Base-by-base conservation (phyloP, 768 basidiomycete species). In the Rhizopogon rudus region DNA sequence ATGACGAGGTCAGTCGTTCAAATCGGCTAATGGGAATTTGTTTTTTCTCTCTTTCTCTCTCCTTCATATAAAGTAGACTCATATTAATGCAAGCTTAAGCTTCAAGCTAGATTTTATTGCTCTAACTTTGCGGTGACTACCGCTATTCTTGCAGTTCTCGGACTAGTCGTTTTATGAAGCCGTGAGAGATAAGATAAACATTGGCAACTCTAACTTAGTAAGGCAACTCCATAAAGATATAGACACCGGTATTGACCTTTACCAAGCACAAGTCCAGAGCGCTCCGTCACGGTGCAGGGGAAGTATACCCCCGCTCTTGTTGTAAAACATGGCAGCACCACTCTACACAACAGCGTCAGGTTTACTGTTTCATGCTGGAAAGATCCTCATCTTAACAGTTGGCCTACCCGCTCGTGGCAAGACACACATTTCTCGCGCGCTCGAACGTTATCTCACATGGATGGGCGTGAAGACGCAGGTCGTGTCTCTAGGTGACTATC, bases 371-470 rank as follows among this genome's bases (percentile, higher is more conserved):
- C 91, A 93, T 69, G 95, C 95, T 8, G 96, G 96, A 61, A 93
- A 98, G 74, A 97, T 98, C 67, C 77, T 98, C 22, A 87, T 97
- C 44, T 77, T 94, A 55, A 92, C 94, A 17, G 88, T 98, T 53
- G 96, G 96, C 8, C 78, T 98, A 3, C 95, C 95, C 44, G 95
- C 96, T 1, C 83, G 93, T 52, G 93, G 94, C 35, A 97, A 97
- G 74, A 99, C 97, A 0, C 97, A 99, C 69, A 93, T 98, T 54
- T 96, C 94, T 1, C 82, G 95, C 40, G 87, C 96, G 6, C 79
- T 98, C 12, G 96, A 98, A 69, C 84, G 97, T n/a, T 99, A 99
- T 71, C 81, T 99, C 1, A 81, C 93, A 69, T 99, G 97, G 97
- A 91, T 93, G 71, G 97, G 97, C 31, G 91, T 99, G 52, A 98